phyloP scores from a whole-genome alignment of 1,139 yeast species.

The Sugiyamaella novakii region DNA sequence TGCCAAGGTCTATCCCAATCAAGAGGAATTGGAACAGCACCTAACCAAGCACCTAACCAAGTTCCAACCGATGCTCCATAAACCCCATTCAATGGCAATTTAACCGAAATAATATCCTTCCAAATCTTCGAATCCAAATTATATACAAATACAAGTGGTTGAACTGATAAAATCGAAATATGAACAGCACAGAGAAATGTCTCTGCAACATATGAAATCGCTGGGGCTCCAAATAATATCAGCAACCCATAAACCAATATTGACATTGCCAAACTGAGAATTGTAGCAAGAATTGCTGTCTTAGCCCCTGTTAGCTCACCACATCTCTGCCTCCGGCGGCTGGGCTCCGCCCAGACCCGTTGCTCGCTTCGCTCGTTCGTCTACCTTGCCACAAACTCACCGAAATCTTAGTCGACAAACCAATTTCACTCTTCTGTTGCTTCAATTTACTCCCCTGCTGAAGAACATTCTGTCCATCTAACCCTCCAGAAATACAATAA shows the following conservation, averaged over 20 bases:
- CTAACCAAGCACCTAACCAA: conserved; percentile 83
- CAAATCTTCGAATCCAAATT: conserved; percentile 56
- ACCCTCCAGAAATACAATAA: conserved; percentile 35
- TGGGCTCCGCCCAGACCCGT: too few species aligned
- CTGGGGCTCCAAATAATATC: conserved; percentile 86
- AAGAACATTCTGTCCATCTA: conserved; percentile 21
- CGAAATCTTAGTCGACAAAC: conserved; percentile 15
- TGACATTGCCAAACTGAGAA: conserved; percentile 50
- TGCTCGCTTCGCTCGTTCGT: too few species aligned
- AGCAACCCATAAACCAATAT: conserved; percentile 55
- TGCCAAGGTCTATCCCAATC: conserved; percentile 99
- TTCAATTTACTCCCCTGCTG: conserved; percentile 11
- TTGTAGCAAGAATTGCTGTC: conserved; percentile 40
- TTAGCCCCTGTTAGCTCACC: conserved; percentile 16
- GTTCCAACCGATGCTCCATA: conserved; percentile 52
- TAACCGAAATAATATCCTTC: conserved; percentile 45
- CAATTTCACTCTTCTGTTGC: conserved; percentile 2
- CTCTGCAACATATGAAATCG: conserved; percentile 55
- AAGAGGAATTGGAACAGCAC: conserved; percentile 89
- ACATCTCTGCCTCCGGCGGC: too few species aligned
- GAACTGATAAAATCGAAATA: conserved; percentile 60
- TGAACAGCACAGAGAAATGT: conserved; percentile 69
- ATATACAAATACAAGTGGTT: conserved; percentile 65
- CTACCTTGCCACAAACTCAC: conserved; percentile 5
- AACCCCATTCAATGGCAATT: conserved; percentile 38